phyloP scores from a whole-genome alignment of 805 yeast genomes.

The Candida gorgasii region DNA sequence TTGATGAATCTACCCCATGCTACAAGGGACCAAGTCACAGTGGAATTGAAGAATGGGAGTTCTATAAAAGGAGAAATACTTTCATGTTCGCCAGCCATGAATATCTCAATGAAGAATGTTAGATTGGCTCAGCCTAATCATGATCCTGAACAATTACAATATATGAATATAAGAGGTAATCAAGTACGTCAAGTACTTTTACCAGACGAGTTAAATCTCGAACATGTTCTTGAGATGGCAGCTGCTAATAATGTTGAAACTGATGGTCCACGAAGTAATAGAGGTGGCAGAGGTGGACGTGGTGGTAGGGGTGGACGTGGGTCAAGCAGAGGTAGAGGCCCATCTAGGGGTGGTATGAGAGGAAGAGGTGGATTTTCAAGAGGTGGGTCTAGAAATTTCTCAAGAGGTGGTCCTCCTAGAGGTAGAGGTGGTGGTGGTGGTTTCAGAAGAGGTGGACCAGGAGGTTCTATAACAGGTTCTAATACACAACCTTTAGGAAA shows the following conservation, averaged over 20 bases:
- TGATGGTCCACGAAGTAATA: background rate
- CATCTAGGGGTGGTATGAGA: constrained; percentile 2
- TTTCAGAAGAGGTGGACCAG: constrained; percentile 19
- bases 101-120: constrained; percentile 76
- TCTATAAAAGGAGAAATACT: constrained; percentile 80
- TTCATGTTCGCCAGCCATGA: constrained; percentile 89
- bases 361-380: constrained; percentile 17
- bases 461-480: constrained; percentile 10
- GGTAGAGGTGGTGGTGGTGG: constrained; percentile 4
- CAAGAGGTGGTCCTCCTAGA: constrained; percentile 3
- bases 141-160: constrained; percentile 70
- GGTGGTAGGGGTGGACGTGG: constrained; percentile 15
- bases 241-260: constrained; percentile 22
- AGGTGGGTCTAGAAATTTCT: too few species aligned
- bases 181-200: constrained; percentile 79
- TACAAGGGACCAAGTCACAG: constrained; percentile 81
- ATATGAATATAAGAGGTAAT: constrained; percentile 84
- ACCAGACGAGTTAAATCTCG: constrained; percentile 84
- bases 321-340: constrained; percentile 1
- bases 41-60: constrained; percentile 90
- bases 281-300: constrained; percentile 28
- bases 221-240: constrained; percentile 54
- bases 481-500: constrained; percentile 13
- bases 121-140: constrained; percentile 73
- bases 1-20: constrained; percentile 69